A percentile compares a stretch with the other conserved stretches of the same genome.
Evolutionary conservation across 345 rosid species (phyloP).

Genomic region (Brassica carinata): DNA sequence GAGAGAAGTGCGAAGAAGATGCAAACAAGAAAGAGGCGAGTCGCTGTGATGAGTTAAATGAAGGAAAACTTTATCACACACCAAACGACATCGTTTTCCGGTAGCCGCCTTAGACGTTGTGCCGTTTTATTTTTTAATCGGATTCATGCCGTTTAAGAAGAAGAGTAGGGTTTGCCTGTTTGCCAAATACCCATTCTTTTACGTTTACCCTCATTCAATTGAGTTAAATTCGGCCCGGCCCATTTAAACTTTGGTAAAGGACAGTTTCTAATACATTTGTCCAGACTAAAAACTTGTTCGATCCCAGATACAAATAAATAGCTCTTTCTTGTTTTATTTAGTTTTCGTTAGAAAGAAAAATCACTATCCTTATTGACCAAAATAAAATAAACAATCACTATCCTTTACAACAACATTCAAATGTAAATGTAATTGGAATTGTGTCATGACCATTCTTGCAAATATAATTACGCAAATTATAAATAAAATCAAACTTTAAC

Average conservation of each 20-base stretch:
- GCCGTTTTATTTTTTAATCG: neutral
- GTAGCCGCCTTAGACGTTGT: neutral
- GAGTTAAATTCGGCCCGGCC: neutral
- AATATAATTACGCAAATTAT: neutral
- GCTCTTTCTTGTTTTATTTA: neutral
- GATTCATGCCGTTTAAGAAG: neutral
- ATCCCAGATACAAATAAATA: no score
- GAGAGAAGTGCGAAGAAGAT: constrained; percentile 7
- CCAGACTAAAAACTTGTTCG: neutral
- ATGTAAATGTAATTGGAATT: neutral
- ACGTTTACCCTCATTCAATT: neutral
- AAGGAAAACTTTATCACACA: no score
- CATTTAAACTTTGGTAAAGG: neutral
- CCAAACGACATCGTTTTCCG: constrained; percentile 13
- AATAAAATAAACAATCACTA: no score
- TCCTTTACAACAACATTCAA: neutral
- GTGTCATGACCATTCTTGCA: neutral
- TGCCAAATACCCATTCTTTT: neutral
- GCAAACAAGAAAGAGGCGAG: neutral
- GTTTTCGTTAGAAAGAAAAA: neutral
- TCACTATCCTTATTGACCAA: neutral
- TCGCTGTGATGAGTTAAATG: neutral
- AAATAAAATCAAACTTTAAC: neutral
- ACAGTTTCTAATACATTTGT: neutral
- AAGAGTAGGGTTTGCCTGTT: no score